Conservation (phyloP, 2,329 filamentous ascomycete genomes). For the Cladophialophora chaetospira region DNA sequence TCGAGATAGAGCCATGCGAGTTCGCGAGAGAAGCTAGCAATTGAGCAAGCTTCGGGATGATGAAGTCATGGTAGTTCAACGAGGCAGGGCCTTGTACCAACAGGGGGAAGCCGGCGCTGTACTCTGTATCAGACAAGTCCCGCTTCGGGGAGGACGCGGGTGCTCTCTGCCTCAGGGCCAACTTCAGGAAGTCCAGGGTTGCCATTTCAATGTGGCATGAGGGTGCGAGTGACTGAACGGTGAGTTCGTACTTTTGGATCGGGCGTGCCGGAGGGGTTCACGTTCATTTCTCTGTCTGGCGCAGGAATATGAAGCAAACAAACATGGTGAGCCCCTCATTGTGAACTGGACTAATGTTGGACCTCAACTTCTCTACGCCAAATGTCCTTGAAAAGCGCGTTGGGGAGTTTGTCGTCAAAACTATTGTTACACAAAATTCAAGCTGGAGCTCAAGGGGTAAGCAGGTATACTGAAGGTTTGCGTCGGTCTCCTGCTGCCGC, state of each 20-base stretch:
- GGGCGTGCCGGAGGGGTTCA: too few relatives aligned
- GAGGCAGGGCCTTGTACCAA: slow-evolving; percentile 42
- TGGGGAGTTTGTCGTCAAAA: too few relatives aligned
- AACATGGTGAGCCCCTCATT: too few relatives aligned
- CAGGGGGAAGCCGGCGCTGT: slow-evolving; percentile 52
- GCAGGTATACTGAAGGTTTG: too few relatives aligned
- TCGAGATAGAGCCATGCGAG: slow-evolving; percentile 50
- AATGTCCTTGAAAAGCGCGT: too few relatives aligned
- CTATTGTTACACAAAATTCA: too few relatives aligned
- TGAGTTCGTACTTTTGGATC: too few relatives aligned
- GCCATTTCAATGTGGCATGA: slow-evolving; percentile 40
- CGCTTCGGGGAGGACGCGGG: slow-evolving; percentile 34
- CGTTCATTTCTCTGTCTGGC: too few relatives aligned
- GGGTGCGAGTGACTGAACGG: not conserved
- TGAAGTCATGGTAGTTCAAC: slow-evolving; percentile 53
- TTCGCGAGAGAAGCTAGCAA: slow-evolving; percentile 47
- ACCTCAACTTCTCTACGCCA: too few relatives aligned
- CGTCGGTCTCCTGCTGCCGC: too few relatives aligned
- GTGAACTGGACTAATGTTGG: too few relatives aligned
- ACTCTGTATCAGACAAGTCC: slow-evolving; percentile 54
- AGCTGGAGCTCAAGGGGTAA: too few relatives aligned
- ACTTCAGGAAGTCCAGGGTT: slow-evolving; percentile 50
- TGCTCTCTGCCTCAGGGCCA: slow-evolving; percentile 41
- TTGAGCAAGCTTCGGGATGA: slow-evolving; percentile 52
- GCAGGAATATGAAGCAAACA: not conserved